Evolutionary conservation across 2,329 filamentous ascomycete species (phyloP).

Genomic region (Venturia effusa): DNA sequence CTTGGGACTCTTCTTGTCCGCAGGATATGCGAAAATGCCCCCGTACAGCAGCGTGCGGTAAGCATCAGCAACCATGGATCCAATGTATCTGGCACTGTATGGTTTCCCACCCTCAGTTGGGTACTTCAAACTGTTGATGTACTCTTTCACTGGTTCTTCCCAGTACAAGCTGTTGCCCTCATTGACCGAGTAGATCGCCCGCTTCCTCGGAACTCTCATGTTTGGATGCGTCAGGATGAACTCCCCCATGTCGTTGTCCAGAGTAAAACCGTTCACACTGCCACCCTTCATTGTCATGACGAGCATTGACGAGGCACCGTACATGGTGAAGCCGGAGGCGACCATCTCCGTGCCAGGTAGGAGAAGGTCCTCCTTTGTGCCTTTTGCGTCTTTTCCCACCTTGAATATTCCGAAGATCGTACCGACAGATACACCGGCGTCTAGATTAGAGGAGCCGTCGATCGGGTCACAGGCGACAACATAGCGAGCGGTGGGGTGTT

Average conservation of each 20-base stretch:
- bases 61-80: constrained; percentile 95
- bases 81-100: constrained; percentile 91
- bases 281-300: constrained; percentile 95
- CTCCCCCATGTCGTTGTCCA: constrained; percentile 93
- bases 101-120: constrained; percentile 68
- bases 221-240: constrained; percentile 96
- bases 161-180: constrained; percentile 98
- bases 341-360: constrained; percentile 84
- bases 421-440: constrained; percentile 93
- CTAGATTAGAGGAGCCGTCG: constrained; percentile 93
- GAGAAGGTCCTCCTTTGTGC: constrained; percentile 75
- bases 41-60: constrained; percentile 94
- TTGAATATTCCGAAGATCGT: constrained; percentile 96
- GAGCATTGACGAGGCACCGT: constrained; percentile 89
- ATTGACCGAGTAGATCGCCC: constrained; percentile 94
- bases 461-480: constrained; percentile 97
- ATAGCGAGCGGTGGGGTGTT: constrained; percentile 66
- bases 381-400: constrained; percentile 63
- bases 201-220: constrained; percentile 73
- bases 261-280: constrained; percentile 90
- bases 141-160: constrained; percentile 76
- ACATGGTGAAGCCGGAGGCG: constrained; percentile 99
- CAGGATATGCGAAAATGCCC: constrained; percentile 93
- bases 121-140: constrained; percentile 82
- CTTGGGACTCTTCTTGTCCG: constrained; percentile 97